Evolutionary conservation across 2,329 filamentous ascomycete genomes (phyloP).

Genomic region (Alternaria dauci): DNA sequence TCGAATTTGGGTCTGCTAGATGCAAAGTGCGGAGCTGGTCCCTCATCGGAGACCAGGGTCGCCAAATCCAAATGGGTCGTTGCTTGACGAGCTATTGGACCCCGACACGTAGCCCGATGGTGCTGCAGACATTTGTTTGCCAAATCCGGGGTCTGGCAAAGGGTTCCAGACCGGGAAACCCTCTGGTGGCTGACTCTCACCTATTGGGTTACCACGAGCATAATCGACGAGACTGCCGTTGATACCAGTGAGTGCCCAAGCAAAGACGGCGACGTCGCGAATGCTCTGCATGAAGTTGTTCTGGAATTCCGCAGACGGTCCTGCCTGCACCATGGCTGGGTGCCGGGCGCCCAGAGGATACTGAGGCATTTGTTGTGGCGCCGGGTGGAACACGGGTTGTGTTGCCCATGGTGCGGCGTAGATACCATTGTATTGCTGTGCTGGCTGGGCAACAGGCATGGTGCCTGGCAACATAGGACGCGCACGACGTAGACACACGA

Average conservation of each 20-base stretch:
- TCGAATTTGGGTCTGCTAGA: not conserved
- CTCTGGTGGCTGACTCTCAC: constrained; percentile 69
- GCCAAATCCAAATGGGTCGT: constrained; percentile 47
- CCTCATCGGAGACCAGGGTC: constrained; percentile 46
- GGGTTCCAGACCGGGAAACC: constrained; percentile 68
- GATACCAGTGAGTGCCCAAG: constrained; percentile 82
- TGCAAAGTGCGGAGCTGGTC: not conserved
- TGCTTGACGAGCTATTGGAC: constrained; percentile 43
- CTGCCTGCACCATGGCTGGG: constrained; percentile 56
- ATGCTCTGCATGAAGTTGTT: constrained; percentile 80
- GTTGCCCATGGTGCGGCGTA: constrained; percentile 83
- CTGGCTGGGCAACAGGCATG: constrained; percentile 30
- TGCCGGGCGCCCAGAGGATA: constrained; percentile 48
- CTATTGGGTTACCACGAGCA: constrained; percentile 67
- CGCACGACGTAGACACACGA: constrained; percentile 80
- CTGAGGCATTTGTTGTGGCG: constrained; percentile 49
- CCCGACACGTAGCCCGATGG: constrained; percentile 48
- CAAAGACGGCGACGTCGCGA: constrained; percentile 85
- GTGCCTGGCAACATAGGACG: constrained; percentile 70
- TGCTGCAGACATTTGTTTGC: constrained; percentile 36
- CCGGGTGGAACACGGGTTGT: constrained; percentile 65
- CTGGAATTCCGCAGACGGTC: constrained; percentile 54
- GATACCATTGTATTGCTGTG: constrained; percentile 60
- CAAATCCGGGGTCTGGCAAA: constrained; percentile 25
- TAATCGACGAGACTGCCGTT: constrained; percentile 76